Conservation (phyloP, 1,139 yeast species). For the Cylindricascospora bacillispora region DNA sequence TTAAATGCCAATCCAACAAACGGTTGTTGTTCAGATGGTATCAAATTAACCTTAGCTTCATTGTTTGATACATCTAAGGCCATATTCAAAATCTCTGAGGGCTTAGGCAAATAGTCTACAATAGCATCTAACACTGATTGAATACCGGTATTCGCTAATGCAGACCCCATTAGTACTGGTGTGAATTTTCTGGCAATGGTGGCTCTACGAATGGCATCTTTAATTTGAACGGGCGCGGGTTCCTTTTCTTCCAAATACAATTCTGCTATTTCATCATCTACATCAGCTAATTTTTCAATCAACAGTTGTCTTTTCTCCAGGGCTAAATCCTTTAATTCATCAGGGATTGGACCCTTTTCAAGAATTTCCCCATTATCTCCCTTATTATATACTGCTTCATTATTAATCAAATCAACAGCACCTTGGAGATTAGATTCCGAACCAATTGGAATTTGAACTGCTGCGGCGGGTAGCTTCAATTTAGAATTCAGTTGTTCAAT, state of each 20-base stretch:
- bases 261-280: slow-evolving; percentile 94
- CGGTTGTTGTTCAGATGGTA: slow-evolving; percentile 65
- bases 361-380: slow-evolving; percentile 85
- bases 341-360: slow-evolving; percentile 56
- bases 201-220: slow-evolving; percentile 82
- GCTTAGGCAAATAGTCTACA: slow-evolving; percentile 90
- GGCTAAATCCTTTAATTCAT: slow-evolving; percentile 56
- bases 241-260: slow-evolving; percentile 79
- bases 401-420: slow-evolving; percentile 79
- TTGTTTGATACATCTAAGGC: slow-evolving; percentile 67
- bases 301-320: slow-evolving; percentile 73
- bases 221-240: slow-evolving; percentile 73
- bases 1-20: slow-evolving; percentile 96
- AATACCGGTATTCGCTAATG: slow-evolving; percentile 87
- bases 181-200: slow-evolving; percentile 96
- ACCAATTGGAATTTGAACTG: slow-evolving; percentile 95
- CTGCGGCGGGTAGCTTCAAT: slow-evolving; percentile 90
- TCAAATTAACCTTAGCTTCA: slow-evolving; percentile 61
- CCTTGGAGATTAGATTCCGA: slow-evolving; percentile 76
- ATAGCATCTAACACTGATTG: slow-evolving; percentile 95
- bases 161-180: slow-evolving; percentile 98
- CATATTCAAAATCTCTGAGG: slow-evolving; percentile 80
- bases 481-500: slow-evolving; percentile 82
- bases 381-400: slow-evolving; percentile 78
- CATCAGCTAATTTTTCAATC: slow-evolving; percentile 93